These are phyloP conservation scores for Exophiala viscosa DNA, from an alignment of 2,329 filamentous ascomycete genomes.

Conservation along the genomic window DNA sequence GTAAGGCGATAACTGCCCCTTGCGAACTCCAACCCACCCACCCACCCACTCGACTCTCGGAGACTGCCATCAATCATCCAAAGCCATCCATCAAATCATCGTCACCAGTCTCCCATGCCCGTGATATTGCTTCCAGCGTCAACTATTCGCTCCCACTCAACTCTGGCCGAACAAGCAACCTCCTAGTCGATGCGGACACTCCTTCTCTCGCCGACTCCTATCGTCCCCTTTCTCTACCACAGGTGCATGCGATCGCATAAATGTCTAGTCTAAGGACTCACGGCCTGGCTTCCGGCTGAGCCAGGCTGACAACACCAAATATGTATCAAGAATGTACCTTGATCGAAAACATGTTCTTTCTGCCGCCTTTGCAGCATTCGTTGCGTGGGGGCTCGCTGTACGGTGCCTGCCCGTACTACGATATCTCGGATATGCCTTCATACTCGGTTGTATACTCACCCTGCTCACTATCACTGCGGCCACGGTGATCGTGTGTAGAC, in stretches of 20 bases:
- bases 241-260: slow-evolving; percentile 8
- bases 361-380: slow-evolving; percentile 49
- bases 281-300: slow-evolving; percentile 14
- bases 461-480: slow-evolving; percentile 60
- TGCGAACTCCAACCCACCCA: no score
- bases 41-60: no score
- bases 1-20: no score
- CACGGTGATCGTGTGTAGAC: slow-evolving; percentile 37
- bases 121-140: no score
- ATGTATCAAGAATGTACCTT: slow-evolving; percentile 40
- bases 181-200: background rate
- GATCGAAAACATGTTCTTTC: slow-evolving; percentile 42
- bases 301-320: slow-evolving; percentile 8
- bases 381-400: slow-evolving; percentile 83
- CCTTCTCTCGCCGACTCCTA: background rate
- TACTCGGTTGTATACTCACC: slow-evolving; percentile 59
- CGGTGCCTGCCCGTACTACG: slow-evolving; percentile 79
- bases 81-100: no score
- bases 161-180: no score
- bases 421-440: slow-evolving; percentile 80
- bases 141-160: no score
- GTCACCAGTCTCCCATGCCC: no score
- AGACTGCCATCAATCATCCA: no score
- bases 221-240: background rate
- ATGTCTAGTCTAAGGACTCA: slow-evolving; percentile 7